Evolutionary conservation across 2,329 filamentous ascomycete genomes (phyloP).

Genomic region (Orbilia ellipsospora): DNA sequence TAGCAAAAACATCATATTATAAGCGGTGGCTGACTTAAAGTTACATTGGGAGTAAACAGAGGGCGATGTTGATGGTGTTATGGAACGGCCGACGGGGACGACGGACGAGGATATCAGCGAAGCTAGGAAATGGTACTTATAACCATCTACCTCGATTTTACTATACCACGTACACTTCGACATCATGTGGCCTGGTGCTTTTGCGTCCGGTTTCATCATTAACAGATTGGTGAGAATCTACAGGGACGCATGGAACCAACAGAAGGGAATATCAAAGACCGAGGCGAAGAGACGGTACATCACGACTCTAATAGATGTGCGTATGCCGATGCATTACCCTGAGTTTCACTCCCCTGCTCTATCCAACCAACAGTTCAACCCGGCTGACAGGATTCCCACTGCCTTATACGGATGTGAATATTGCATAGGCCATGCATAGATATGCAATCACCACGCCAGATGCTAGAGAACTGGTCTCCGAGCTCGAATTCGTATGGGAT

Average conservation of each 20-base stretch:
- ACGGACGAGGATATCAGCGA: constrained; percentile 64
- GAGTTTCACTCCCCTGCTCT: constrained; percentile 15
- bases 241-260: constrained; percentile 92
- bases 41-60: constrained; percentile 66
- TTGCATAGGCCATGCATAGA: constrained; percentile 81
- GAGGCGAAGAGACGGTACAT: constrained; percentile 96
- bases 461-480: constrained; percentile 84
- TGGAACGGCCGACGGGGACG: constrained; percentile 76
- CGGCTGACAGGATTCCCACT: background rate
- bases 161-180: background rate
- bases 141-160: no score
- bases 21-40: constrained; percentile 12
- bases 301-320: constrained; percentile 81
- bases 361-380: background rate
- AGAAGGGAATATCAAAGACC: constrained; percentile 83
- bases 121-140: constrained; percentile 64
- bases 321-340: no score
- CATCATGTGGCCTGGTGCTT: background rate
- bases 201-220: background rate
- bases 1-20: no score
- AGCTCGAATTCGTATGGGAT: constrained; percentile 99
- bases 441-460: constrained; percentile 87
- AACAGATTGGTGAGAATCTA: constrained; percentile 21
- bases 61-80: constrained; percentile 92
- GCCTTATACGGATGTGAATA: no score